Conservation (phyloP, 805 yeast genomes). For the Priceomyces melissophilus region DNA sequence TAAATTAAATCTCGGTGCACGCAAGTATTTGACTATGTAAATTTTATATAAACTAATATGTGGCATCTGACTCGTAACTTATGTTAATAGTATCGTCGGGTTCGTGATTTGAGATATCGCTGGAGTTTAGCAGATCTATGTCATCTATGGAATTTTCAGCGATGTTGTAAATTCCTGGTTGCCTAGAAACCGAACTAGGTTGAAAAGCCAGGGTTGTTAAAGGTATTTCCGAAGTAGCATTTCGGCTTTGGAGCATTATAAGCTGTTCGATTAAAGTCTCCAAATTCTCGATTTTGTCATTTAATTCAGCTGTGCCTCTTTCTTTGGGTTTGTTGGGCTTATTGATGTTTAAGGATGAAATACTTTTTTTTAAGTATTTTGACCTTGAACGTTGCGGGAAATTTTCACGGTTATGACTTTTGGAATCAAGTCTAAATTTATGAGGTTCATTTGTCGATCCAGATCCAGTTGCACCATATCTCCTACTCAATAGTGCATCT, state of each 20-base stretch:
- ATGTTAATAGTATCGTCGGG: conserved; percentile 1
- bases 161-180: conserved; percentile 17
- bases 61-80: conserved; percentile 10
- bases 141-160: conserved; percentile 21
- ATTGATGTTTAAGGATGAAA: conserved; percentile 3
- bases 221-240: background rate
- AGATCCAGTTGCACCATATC: conserved; percentile 16
- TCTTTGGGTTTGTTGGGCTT: background rate
- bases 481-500: conserved; percentile 29
- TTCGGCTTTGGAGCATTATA: background rate
- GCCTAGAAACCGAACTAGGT: background rate
- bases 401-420: conserved; percentile 3
- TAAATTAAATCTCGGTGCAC: too few relatives aligned
- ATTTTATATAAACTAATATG: conserved; percentile 1
- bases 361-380: conserved; percentile 1
- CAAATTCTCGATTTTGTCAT: background rate
- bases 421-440: conserved; percentile 5
- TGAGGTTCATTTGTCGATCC: background rate
- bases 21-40: too few relatives aligned
- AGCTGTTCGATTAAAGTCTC: conserved; percentile 2
- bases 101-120: conserved; percentile 5
- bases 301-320: background rate
- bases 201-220: background rate
- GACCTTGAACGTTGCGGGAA: background rate
- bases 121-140: conserved; percentile 19